Evolutionary conservation across 805 yeast species (phyloP), one percentile per base, ranked within the genome.

Genomic region (Starmerella potacharoeniae): DNA sequence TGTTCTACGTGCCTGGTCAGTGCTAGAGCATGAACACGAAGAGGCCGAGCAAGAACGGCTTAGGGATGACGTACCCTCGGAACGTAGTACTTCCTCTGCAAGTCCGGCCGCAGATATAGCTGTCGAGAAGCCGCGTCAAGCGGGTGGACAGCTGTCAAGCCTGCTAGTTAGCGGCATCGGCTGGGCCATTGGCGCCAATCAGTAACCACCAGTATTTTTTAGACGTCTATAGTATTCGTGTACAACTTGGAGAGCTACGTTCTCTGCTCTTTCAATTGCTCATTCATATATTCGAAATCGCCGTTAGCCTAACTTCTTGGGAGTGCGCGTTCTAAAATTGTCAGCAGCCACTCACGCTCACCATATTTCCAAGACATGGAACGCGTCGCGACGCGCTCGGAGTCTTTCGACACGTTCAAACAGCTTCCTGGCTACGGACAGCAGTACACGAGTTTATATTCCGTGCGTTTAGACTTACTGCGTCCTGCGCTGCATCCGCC

Each of bases 381-480:
- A 37, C 58, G 58, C 44, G 52, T 51, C 39, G 55, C 49, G 48
- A 51, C 54, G 44, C 36, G 48, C n/a, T 28, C 44, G 5, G 51
- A 41, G 68, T 31, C 59, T 28, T 65, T 53, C 29, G 56, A 57
- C 30, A 44, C 36, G 16, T 58, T 35, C 31, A 29, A 22, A 10
- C 33, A 57, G 6, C 47, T 29, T 33, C 59, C 61, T 13, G 55
- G 53, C 2, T 58, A 44, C 29, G 33, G 52, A 2, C 71, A 72
- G 35, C 91, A 84, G 64, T 84, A 76, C 61, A 81, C 81, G 34
- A 69, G 74, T 29, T 68, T 82, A 36, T 84, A 84, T 62, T 74
- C 71, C 53, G 69, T 74, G 56, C 72, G 91, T 34, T 69, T 82
- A n/a, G 66, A 67, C 2, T 65, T 65, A 30, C 69, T 84, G 45